Evolutionary conservation across 148 eudicot genomes (phyloP), one percentile per base, ranked within the genome.

Genomic region (Amaranthus palmeri): DNA sequence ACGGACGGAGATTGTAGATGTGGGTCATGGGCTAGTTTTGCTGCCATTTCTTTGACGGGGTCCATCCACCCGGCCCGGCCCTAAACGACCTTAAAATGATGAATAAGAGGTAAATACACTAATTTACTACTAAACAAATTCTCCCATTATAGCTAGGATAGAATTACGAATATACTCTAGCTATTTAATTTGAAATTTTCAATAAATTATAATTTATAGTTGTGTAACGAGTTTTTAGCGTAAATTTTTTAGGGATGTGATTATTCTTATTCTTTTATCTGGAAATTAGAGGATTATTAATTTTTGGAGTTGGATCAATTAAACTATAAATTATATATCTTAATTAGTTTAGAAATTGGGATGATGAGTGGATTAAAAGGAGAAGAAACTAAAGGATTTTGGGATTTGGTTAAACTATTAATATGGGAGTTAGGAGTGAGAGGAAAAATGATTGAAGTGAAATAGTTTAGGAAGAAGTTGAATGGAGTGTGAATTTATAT

Each of bases 21-120:
- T 52, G 69, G 85, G 55, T 89, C 91, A 62, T 87, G 82, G 7
- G 80, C 56, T 60, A 77, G 68, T 56, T 89, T 89, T 25, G 81
- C 81, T 57, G 80, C 83, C 63, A 72, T 58, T 75, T 82, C 85
- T 40, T 68, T 75, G 41, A 68, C 57, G 42, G 72, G 78, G 68
- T 78, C 77, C 74, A 74, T 78, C 13, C 41, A n/a, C n/a, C n/a
- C n/a, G n/a, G n/a, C n/a, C n/a, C n/a, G n/a, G n/a, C n/a, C n/a
- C n/a, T n/a, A n/a, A n/a, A n/a, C n/a, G n/a, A n/a, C n/a, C n/a
- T n/a, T n/a, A n/a, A n/a, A n/a, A n/a, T n/a, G n/a, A n/a, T n/a
- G n/a, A n/a, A n/a, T n/a, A n/a, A n/a, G n/a, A n/a, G n/a, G n/a
- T n/a, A n/a, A n/a, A n/a, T n/a, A n/a, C n/a, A n/a, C n/a, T n/a